Percentiles rank a stretch among this genome's conserved stretches.
phyloP scores from a whole-genome alignment of 2,329 filamentous ascomycete species.

The Fusarium coicis region DNA sequence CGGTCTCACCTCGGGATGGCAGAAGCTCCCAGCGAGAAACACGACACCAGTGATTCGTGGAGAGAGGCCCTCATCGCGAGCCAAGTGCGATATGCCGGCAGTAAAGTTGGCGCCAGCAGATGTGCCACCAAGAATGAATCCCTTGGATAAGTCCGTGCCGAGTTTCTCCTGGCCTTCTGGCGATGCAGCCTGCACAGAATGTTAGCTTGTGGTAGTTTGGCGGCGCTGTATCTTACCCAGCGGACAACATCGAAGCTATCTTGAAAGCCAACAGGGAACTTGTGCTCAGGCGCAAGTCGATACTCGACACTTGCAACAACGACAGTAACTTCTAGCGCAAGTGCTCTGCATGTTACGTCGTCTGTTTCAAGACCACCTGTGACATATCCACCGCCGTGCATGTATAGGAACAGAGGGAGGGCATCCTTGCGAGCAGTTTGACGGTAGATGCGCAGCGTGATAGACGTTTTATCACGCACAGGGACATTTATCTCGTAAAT shows the following conservation, averaged over 20 bases:
- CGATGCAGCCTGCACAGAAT: slow-evolving; percentile 28
- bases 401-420: slow-evolving; percentile 40
- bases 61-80: slow-evolving; percentile 49
- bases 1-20: slow-evolving; percentile 53
- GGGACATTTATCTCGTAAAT: slow-evolving; percentile 40
- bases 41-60: slow-evolving; percentile 58
- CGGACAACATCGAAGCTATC: slow-evolving; percentile 56
- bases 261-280: slow-evolving; percentile 57
- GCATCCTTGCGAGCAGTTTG: neutral
- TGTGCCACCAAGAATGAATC: slow-evolving; percentile 62
- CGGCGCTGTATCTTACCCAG: slow-evolving; percentile 32
- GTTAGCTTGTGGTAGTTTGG: neutral
- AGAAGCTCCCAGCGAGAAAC: slow-evolving; percentile 58
- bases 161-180: slow-evolving; percentile 45
- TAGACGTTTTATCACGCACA: slow-evolving; percentile 29
- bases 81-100: slow-evolving; percentile 56
- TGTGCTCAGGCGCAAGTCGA: slow-evolving; percentile 61
- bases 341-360: slow-evolving; percentile 39
- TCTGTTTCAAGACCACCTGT: slow-evolving; percentile 44
- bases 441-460: slow-evolving; percentile 39
- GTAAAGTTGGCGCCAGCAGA: slow-evolving; percentile 64
- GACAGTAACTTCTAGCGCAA: slow-evolving; percentile 39
- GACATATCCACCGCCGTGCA: slow-evolving; percentile 44
- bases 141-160: slow-evolving; percentile 53
- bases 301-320: slow-evolving; percentile 62